Conservation (phyloP, 2,329 filamentous ascomycete genomes). For the Trichoderma cornu-damae region DNA sequence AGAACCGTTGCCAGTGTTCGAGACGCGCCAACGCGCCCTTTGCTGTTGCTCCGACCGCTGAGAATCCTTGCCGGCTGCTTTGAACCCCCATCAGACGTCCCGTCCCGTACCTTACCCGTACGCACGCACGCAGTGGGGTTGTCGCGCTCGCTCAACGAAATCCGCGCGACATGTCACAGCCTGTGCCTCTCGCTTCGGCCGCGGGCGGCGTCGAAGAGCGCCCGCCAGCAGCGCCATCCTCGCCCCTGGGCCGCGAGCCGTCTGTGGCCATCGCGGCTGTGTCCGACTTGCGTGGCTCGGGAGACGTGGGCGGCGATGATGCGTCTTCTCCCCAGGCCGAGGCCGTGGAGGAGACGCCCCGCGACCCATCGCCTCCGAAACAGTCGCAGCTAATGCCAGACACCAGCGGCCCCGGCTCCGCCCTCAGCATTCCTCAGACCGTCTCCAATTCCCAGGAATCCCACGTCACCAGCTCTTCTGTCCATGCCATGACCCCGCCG, state of each 20-base stretch:
- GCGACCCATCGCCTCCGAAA: background rate
- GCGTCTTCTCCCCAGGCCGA: constrained; percentile 11
- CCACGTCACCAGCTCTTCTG: constrained; percentile 26
- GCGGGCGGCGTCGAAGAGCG: constrained; percentile 3
- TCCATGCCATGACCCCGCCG: constrained; percentile 29
- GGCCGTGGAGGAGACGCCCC: constrained; percentile 4
- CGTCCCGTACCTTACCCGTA: too few species aligned
- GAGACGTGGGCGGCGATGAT: background rate
- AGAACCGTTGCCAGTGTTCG: background rate
- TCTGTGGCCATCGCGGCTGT: background rate
- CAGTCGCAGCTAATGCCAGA: constrained; percentile 10
- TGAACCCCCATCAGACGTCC: constrained; percentile 2
- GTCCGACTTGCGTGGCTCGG: constrained; percentile 17
- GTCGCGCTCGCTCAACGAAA: constrained; percentile 16
- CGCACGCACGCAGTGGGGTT: constrained; percentile 18
- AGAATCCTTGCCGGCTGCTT: background rate
- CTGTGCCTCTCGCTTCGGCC: constrained; percentile 7
- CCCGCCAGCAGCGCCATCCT: constrained; percentile 13
- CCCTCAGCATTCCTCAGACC: constrained; percentile 21
- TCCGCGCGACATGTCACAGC: constrained; percentile 22
- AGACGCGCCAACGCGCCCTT: constrained; percentile 13
- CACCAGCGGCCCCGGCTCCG: constrained; percentile 17
- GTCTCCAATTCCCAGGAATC: constrained; percentile 28
- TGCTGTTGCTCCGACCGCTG: background rate
- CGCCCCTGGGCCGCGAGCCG: background rate